Base-by-base conservation (phyloP, 176 grass and related monocot genomes). In the Rhynchospora tenuis region DNA sequence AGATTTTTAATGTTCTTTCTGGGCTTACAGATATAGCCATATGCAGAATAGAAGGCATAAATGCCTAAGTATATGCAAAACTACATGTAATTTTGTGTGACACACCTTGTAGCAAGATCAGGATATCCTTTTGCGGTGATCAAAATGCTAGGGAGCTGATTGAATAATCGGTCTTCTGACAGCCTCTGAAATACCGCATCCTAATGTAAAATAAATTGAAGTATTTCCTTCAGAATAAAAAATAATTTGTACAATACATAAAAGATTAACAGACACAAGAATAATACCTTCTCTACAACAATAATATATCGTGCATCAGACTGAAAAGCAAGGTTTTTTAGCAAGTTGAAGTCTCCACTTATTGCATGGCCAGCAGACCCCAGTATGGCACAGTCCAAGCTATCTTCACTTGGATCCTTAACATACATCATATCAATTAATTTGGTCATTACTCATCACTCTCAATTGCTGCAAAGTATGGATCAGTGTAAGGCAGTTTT, bases 161-260 rank as follows among this genome's bases (percentile, higher is more conserved):
- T 88, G 84, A 93, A 95, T 38, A 95, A 83, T 59, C 70, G 86
- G 70, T 98, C 95, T 93, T 98, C 95, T 74, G 92, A 89, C 75
- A 98, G 88, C 89, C 95, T 91, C 84, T 98, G 92, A 89, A 98
- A 98, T 93, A 98, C 91, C 54, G 91, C 92, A 85, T 98, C 92
- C 95, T 98, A 86, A 73, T 89, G 73, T 43, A 84, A 88, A 51
- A 31, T 59, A 56, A 15, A 29, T 13, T 2, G 20, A 76, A 85
- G 55, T 83, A 69, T 23, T 52, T 9, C 33, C 33, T 27, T 71
- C 3, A 4, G 50, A 66, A 73, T 9, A 52, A 31, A 17, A 72
- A 64, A 64, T 22, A 60, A 17, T 57, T 83, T 13, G 23, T 19
- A 63, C 0, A 78, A 62, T 19, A 46, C 11, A 38, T 22, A 26